Conservation (phyloP, 345 rosid genomes). For the Salix udensis region DNA sequence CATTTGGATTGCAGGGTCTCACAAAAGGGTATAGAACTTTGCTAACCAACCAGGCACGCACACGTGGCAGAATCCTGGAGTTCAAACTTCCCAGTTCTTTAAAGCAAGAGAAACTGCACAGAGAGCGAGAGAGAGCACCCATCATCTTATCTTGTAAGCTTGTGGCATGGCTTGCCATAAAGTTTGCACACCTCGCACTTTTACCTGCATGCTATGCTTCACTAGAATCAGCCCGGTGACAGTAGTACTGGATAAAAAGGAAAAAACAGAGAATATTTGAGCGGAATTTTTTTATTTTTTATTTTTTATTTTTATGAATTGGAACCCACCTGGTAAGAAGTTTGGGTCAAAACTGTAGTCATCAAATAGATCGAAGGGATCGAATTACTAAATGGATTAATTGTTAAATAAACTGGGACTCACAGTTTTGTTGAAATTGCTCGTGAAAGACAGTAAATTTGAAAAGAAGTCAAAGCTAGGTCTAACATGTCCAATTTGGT, state of each 20-base stretch:
- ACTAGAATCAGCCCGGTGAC: neutral
- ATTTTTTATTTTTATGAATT: too few relatives aligned
- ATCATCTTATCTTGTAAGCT: conserved; percentile 1
- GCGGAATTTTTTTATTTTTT: too few relatives aligned
- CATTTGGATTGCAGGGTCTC: neutral
- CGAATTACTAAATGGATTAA: too few relatives aligned
- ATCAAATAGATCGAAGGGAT: too few relatives aligned
- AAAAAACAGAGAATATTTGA: neutral
- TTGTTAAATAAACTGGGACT: too few relatives aligned
- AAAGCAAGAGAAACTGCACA: neutral
- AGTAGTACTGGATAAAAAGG: neutral
- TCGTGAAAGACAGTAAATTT: too few relatives aligned
- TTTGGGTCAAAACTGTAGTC: too few relatives aligned
- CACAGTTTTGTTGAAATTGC: too few relatives aligned
- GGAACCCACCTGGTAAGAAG: too few relatives aligned
- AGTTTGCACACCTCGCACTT: neutral
- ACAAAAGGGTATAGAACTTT: neutral
- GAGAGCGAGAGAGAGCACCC: neutral
- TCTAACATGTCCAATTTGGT: too few relatives aligned
- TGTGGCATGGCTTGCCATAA: conserved; percentile 6
- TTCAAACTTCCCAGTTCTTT: neutral
- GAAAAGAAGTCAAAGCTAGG: too few relatives aligned
- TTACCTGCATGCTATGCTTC: neutral
- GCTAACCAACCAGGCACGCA: neutral
- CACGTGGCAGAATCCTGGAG: neutral